Evolutionary conservation across 2,329 filamentous ascomycete species (phyloP).

Genomic region (Aspergillus sp.): DNA sequence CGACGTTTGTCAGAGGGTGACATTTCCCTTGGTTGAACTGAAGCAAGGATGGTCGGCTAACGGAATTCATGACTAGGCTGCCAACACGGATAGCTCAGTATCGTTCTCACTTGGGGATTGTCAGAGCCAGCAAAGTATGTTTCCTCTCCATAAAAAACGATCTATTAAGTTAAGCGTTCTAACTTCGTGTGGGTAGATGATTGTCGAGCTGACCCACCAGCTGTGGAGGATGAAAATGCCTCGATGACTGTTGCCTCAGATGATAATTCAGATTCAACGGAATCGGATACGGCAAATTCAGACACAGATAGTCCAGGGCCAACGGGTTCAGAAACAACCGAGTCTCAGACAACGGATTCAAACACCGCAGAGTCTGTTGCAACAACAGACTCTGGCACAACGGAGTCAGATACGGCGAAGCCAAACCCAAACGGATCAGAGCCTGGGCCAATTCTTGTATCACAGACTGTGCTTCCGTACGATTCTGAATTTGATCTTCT

Average conservation of each 20-base stretch:
- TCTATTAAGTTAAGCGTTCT: neutral
- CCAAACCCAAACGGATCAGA: neutral
- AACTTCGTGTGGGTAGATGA: neutral
- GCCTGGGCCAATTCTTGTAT: neutral
- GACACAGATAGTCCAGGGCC: neutral
- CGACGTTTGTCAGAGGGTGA: constrained; percentile 21
- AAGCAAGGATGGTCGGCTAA: neutral
- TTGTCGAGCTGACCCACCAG: neutral
- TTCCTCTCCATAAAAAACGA: neutral
- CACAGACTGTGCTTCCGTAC: constrained; percentile 18
- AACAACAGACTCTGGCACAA: neutral
- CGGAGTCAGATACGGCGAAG: neutral
- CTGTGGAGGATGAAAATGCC: neutral
- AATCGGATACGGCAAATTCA: neutral
- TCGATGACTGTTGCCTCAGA: neutral
- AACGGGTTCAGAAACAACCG: neutral
- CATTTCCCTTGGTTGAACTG: neutral
- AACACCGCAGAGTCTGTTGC: neutral
- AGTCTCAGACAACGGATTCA: neutral
- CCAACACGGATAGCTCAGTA: constrained; percentile 12
- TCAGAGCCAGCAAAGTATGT: constrained; percentile 16
- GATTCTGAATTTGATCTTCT: constrained; percentile 22
- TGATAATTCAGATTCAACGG: neutral
- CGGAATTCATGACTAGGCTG: constrained; percentile 7
- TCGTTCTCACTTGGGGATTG: constrained; percentile 19